These are phyloP conservation scores for Teunomyces tritomae DNA, from an alignment of 805 yeast species.

Conservation along the genomic window DNA sequence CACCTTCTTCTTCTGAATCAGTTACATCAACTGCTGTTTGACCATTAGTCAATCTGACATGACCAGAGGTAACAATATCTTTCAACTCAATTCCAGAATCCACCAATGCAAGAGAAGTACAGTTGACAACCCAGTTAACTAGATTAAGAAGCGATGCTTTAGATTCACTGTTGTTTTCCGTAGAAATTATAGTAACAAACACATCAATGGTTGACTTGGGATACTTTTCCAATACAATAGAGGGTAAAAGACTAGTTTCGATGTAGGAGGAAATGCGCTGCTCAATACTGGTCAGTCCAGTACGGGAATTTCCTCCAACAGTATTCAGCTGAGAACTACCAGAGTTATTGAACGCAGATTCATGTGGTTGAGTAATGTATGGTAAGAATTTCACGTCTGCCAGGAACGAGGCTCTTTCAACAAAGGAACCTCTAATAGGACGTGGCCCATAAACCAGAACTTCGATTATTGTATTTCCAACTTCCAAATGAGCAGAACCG, in stretches of 20 bases:
- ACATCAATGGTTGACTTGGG: constrained; percentile 90
- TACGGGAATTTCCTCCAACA: constrained; percentile 22
- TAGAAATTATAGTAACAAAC: constrained; percentile 64
- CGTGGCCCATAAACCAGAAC: constrained; percentile 86
- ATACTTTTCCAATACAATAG: constrained; percentile 64
- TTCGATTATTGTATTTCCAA: constrained; percentile 57
- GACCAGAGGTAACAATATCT: constrained; percentile 73
- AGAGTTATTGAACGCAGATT: constrained; percentile 22
- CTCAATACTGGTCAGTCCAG: constrained; percentile 38
- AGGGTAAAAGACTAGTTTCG: constrained; percentile 49
- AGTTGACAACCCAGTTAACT: constrained; percentile 54
- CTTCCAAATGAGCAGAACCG: constrained; percentile 82
- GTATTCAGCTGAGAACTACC: constrained; percentile 13
- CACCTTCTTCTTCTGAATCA: constrained; percentile 13
- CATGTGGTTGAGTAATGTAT: constrained; percentile 42
- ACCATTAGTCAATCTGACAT: constrained; percentile 22
- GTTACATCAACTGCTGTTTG: constrained; percentile 17
- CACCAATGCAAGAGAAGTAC: constrained; percentile 69
- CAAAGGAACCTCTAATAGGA: constrained; percentile 74
- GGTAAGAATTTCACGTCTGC: constrained; percentile 59
- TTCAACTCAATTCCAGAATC: constrained; percentile 81
- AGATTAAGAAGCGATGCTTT: constrained; percentile 35
- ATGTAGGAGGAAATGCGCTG: constrained; percentile 52
- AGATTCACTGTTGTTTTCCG: constrained; percentile 14
- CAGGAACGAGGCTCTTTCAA: constrained; percentile 61